A percentile compares a stretch with the other conserved stretches of the same genome.
Evolutionary conservation across 495 filamentous ascomycete species (phyloP).

Genomic region (Aspergillus kassunensis): DNA sequence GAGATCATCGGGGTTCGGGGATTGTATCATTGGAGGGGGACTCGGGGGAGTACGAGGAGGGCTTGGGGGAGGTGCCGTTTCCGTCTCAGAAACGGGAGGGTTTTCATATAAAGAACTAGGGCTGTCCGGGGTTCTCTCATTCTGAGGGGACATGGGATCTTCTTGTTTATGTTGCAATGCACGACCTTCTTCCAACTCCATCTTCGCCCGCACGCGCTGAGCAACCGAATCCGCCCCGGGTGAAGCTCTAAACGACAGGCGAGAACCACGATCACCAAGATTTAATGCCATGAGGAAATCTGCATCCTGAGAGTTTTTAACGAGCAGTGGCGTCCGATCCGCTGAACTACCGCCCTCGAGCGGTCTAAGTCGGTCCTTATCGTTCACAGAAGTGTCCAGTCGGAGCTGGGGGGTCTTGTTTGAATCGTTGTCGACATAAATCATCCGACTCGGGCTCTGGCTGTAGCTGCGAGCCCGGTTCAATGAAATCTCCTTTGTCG

Average conservation of each 20-base stretch:
- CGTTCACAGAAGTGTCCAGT: constrained; percentile 38
- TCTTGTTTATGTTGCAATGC: constrained; percentile 53
- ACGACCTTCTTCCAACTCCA: constrained; percentile 67
- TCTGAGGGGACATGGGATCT: constrained; percentile 27
- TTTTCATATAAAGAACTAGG: constrained; percentile 27
- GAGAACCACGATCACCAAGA: constrained; percentile 29
- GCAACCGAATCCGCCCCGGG: constrained; percentile 47
- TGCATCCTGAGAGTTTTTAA: constrained; percentile 31
- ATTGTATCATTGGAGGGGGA: constrained; percentile 3
- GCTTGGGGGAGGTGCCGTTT: constrained; percentile 24
- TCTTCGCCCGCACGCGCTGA: constrained; percentile 59
- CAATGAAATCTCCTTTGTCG: constrained; percentile 63
- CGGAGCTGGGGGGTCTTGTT: constrained; percentile 23
- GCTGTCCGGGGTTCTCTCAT: constrained; percentile 25
- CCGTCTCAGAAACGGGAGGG: constrained; percentile 25
- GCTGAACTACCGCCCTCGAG: constrained; percentile 13
- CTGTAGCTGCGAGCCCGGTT: constrained; percentile 43
- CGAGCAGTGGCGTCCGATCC: constrained; percentile 25
- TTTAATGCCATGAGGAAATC: constrained; percentile 39
- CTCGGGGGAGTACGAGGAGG: constrained; percentile 14
- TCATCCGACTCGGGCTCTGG: constrained; percentile 2
- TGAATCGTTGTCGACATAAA: constrained; percentile 9
- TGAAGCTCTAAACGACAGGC: constrained; percentile 41
- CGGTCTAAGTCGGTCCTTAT: constrained; percentile 16
- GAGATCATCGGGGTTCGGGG: constrained; percentile 5